Percentiles rank a stretch among this genome's conserved stretches.
These are phyloP conservation scores for Phanerochaete carnosa DNA, from an alignment of 768 basidiomycete species.

Conservation along the genomic window DNA sequence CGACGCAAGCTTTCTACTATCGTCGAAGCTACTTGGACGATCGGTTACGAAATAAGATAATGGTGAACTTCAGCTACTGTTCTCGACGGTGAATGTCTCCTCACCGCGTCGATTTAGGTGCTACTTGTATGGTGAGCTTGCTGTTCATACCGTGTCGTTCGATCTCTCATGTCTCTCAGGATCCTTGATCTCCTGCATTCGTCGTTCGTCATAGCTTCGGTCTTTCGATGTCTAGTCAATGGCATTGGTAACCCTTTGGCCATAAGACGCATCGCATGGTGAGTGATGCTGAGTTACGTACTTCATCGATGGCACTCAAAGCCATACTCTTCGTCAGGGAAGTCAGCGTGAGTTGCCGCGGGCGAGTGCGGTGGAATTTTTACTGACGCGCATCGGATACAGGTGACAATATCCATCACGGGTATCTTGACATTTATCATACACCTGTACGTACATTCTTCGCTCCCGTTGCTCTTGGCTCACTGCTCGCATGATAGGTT, in stretches of 20 bases:
- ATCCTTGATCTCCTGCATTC: slow-evolving; percentile 14
- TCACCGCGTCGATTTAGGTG: not conserved
- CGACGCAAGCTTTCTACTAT: slow-evolving; percentile 15
- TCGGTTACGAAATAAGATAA: not conserved
- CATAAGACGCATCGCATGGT: slow-evolving; percentile 10
- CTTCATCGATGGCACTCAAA: not conserved
- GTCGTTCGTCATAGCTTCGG: slow-evolving; percentile 9
- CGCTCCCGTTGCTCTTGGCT: not conserved
- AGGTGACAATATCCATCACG: slow-evolving; percentile 8
- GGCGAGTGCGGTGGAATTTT: not conserved
- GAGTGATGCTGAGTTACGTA: not conserved
- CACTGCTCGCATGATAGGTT: slow-evolving; percentile 6
- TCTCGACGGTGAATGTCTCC: not conserved
- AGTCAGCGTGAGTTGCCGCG: slow-evolving; percentile 6
- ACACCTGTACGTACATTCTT: slow-evolving; percentile 11
- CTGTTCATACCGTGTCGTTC: not conserved
- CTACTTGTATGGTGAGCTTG: not conserved
- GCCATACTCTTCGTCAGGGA: not conserved
- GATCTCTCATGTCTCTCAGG: not conserved
- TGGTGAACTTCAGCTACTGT: slow-evolving; percentile 5
- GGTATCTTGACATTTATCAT: slow-evolving; percentile 15
- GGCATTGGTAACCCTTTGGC: not conserved
- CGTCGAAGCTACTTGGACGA: slow-evolving; percentile 6
- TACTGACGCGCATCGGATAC: not conserved
- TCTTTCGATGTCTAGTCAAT: slow-evolving; percentile 11